Evolutionary conservation across 116 monocot genomes (phyloP).

Genomic region (Trichopus zeylanicus): DNA sequence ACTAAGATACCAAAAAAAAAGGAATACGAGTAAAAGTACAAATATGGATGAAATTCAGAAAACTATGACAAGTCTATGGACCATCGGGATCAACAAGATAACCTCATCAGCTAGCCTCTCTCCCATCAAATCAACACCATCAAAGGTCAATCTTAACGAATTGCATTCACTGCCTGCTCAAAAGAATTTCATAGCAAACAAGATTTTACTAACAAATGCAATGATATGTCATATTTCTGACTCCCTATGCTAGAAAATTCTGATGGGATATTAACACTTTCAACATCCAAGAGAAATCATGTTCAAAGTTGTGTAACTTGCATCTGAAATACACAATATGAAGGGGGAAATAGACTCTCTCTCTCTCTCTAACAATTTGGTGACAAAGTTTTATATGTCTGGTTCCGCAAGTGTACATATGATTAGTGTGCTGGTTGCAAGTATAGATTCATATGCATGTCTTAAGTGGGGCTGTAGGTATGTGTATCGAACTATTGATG

Average conservation of each 20-base stretch:
- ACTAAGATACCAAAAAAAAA: too few species aligned
- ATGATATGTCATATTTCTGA: too few species aligned
- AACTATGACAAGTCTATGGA: neutral
- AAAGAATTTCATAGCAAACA: too few species aligned
- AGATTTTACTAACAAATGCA: too few species aligned
- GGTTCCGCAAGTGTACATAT: too few species aligned
- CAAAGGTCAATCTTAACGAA: conserved; percentile 59
- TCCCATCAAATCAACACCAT: conserved; percentile 92
- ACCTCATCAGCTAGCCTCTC: conserved; percentile 89
- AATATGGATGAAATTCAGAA: neutral
- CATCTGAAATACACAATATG: neutral
- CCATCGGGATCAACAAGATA: neutral
- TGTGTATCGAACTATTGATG: too few species aligned
- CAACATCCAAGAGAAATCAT: neutral
- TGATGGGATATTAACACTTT: neutral
- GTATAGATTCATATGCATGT: too few species aligned
- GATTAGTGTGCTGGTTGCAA: too few species aligned
- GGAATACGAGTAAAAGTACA: neutral
- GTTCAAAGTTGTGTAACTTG: neutral
- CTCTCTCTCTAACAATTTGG: too few species aligned
- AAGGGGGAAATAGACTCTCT: too few species aligned
- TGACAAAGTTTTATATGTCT: too few species aligned
- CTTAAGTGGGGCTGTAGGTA: too few species aligned
- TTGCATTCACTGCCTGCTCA: conserved; percentile 83
- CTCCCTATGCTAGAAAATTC: neutral